Base-by-base conservation (phyloP, 2,329 filamentous ascomycete species). In the Xylaria sp. region DNA sequence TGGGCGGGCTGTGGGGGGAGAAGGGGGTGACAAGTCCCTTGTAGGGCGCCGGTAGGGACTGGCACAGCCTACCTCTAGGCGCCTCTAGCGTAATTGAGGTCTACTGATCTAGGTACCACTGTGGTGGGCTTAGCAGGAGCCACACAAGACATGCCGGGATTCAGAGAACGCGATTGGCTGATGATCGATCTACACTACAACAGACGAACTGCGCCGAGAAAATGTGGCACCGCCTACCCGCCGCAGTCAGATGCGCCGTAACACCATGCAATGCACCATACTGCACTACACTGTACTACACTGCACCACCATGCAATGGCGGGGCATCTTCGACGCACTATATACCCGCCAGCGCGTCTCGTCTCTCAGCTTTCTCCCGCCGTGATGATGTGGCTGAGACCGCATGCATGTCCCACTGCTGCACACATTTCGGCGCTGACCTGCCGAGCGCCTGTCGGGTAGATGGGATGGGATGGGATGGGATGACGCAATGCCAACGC, bases 341-440 rank as follows among this genome's bases (percentile, higher is more conserved):
- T 35, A 31, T 19, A 37, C 19, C 21, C 29, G 17, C 51, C 52
- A 3, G 19, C 43, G 4, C 2, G n/a, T 25, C 3, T 17, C 19
- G 6, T 35, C 46, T 19, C 19, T 38, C 29, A 54, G 52, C n/a
- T n/a, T n/a, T n/a, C n/a, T n/a, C n/a, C n/a, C n/a, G n/a, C 52
- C n/a, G 31, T 41, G 54, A 44, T 31, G 59, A n/a, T 35, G 59
- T 62, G 59, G 59, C 59, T 62, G 54, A 53, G 52, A 49, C 33
- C 7, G 25, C 11, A 43, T 13, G 27, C 29, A 49, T 27, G 37
- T 38, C 25, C 29, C 47, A 35, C 54, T 41, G 33, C 31, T 41
- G 40, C 40, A 46, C 33, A 19, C 25, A 52, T 40, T 52, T 29
- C 33, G n/a, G 29, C 15, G 21, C 15, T 29, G 33, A 10, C 27